Conservation (phyloP, 768 basidiomycete genomes). For the Dendrothele bispora region DNA sequence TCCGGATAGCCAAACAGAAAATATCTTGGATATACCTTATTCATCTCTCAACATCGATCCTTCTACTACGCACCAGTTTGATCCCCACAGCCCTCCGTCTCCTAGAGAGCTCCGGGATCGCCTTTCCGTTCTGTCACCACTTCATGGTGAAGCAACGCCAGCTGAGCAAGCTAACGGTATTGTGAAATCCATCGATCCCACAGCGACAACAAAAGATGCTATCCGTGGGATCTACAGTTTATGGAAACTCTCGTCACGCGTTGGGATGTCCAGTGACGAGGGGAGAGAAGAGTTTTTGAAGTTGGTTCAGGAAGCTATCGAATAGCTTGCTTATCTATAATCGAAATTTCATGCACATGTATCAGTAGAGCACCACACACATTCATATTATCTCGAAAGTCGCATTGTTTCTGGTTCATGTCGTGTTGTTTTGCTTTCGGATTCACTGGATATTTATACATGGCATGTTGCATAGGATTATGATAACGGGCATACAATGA, state of each 20-base stretch:
- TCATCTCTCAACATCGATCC: slow-evolving; percentile 36
- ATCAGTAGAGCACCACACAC: no score
- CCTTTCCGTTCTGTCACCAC: slow-evolving; percentile 34
- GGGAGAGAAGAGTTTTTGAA: neutral
- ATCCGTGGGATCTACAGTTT: slow-evolving; percentile 58
- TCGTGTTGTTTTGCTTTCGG: no score
- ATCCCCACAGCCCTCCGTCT: slow-evolving; percentile 33
- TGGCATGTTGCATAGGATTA: no score
- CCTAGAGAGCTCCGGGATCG: slow-evolving; percentile 39
- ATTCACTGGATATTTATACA: no score
- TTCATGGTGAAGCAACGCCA: slow-evolving; percentile 24
- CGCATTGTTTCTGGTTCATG: no score
- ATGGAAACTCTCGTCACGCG: slow-evolving; percentile 34
- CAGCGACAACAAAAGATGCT: slow-evolving; percentile 48
- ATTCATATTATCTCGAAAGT: no score
- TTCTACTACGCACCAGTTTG: slow-evolving; percentile 14
- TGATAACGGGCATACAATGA: no score
- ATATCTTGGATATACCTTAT: slow-evolving; percentile 20
- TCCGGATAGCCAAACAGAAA: no score
- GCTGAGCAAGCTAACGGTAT: neutral
- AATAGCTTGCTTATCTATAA: no score
- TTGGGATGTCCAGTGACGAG: neutral
- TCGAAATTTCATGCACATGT: no score
- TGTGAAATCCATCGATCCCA: slow-evolving; percentile 19
- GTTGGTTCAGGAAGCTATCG: no score